These are phyloP conservation scores for Colletotrichum eremochloae DNA, from an alignment of 2,329 filamentous ascomycete species.

Conservation along the genomic window DNA sequence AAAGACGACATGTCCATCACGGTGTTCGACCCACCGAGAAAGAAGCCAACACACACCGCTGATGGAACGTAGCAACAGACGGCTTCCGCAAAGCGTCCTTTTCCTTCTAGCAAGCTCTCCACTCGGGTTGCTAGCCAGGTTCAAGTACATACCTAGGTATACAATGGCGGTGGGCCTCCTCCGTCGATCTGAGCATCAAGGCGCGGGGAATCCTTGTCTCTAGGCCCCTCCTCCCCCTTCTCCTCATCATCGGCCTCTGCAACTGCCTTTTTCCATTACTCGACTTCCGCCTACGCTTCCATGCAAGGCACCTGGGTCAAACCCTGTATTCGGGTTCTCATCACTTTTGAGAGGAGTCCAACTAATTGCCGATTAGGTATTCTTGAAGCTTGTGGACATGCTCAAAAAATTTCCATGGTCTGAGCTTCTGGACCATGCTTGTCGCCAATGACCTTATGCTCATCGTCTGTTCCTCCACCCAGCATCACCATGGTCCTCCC, in stretches of 20 bases:
- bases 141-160: background rate
- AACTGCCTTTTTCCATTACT: slow-evolving; percentile 2
- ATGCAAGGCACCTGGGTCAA: slow-evolving; percentile 1
- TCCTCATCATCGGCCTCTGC: background rate
- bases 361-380: background rate
- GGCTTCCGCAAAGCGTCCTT: slow-evolving; percentile 17
- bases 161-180: slow-evolving; percentile 4
- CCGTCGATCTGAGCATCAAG: slow-evolving; percentile 24
- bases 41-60: background rate
- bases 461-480: background rate
- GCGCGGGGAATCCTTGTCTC: slow-evolving; percentile 35
- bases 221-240: background rate
- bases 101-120: background rate
- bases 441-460: background rate
- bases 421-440: slow-evolving; percentile 24
- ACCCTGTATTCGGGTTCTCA: slow-evolving; percentile 20
- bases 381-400: slow-evolving; percentile 1
- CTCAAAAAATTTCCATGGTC: slow-evolving; percentile 19
- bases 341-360: slow-evolving; percentile 4
- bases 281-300: slow-evolving; percentile 4
- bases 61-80: slow-evolving; percentile 6
- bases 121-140: background rate
- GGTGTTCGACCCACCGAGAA: background rate
- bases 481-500: slow-evolving; percentile 2
- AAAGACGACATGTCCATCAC: background rate